Percentiles rank a stretch among this genome's conserved stretches.
phyloP scores from a whole-genome alignment of 2,329 filamentous ascomycete genomes.

The Xylariaceae sp. region DNA sequence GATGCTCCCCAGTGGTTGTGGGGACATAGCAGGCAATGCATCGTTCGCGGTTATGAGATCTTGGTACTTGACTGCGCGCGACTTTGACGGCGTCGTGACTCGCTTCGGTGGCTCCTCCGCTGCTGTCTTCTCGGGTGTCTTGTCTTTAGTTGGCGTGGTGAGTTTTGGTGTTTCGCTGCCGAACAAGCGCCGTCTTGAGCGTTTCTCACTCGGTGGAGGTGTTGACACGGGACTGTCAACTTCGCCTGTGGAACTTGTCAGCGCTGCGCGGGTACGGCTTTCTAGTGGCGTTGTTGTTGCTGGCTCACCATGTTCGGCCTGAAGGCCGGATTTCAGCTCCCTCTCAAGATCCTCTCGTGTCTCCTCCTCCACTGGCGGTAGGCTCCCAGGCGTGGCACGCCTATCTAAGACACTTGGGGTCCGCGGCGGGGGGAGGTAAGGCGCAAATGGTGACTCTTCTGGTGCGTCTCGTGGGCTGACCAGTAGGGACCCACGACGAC shows the following conservation, averaged over 20 bases:
- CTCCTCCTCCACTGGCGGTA: conserved; percentile 50
- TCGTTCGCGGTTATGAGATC: conserved; percentile 14
- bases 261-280: conserved; percentile 29
- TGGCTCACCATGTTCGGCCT: conserved; percentile 23
- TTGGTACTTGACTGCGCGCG: conserved; percentile 19
- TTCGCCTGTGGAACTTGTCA: conserved; percentile 40
- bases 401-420: conserved; percentile 34
- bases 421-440: conserved; percentile 22
- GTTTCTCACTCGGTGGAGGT: conserved; percentile 29
- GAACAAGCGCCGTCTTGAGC: conserved; percentile 23
- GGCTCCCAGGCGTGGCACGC: conserved; percentile 39
- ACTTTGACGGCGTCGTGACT: conserved; percentile 14
- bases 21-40: not conserved
- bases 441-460: conserved; percentile 3
- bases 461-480: not conserved
- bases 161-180: conserved; percentile 27
- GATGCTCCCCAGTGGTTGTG: conserved; percentile 31
- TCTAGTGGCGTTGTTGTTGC: conserved; percentile 25
- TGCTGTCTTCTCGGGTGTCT: conserved; percentile 13
- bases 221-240: conserved; percentile 36
- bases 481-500: conserved; percentile 4
- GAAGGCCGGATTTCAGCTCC: conserved; percentile 19
- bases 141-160: conserved; percentile 19
- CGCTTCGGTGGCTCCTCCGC: conserved; percentile 13
- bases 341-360: conserved; percentile 42